Evolutionary conservation across 257 asterid genomes (phyloP).

Genomic region (Cruciata laevipes): DNA sequence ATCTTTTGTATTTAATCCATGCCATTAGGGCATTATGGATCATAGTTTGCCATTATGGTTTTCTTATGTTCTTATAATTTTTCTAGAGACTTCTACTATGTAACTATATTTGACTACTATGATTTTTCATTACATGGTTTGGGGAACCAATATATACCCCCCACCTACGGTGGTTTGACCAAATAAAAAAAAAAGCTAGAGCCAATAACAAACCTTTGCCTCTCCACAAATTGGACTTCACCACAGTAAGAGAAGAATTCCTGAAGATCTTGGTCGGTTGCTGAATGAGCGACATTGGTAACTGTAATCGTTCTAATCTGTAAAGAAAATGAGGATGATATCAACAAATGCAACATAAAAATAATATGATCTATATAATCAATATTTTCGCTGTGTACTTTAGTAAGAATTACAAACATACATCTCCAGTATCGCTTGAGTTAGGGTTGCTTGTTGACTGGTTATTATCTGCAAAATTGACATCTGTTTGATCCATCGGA

Average conservation of each 20-base stretch:
- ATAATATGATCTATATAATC: background rate
- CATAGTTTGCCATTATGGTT: too few relatives aligned
- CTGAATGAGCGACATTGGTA: slow-evolving; percentile 33
- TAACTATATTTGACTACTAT: too few relatives aligned
- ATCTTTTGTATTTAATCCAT: too few relatives aligned
- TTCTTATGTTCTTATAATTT: too few relatives aligned
- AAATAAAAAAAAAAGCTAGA: background rate
- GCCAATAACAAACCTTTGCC: slow-evolving; percentile 37
- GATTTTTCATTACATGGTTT: too few relatives aligned
- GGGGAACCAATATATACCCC: too few relatives aligned
- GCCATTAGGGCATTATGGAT: too few relatives aligned
- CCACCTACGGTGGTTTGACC: too few relatives aligned
- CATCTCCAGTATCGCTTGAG: slow-evolving; percentile 30
- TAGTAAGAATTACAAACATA: slow-evolving; percentile 12
- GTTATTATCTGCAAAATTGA: slow-evolving; percentile 18
- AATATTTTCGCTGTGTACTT: background rate
- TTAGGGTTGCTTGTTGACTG: slow-evolving; percentile 17
- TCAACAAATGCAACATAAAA: background rate
- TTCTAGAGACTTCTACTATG: too few relatives aligned
- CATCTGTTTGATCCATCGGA: slow-evolving; percentile 24
- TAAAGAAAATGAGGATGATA: background rate
- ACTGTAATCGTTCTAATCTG: slow-evolving; percentile 46
- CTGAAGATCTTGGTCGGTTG: slow-evolving; percentile 32
- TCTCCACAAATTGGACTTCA: slow-evolving; percentile 42
- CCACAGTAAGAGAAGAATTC: slow-evolving; percentile 54